Conservation (phyloP, 2,329 filamentous ascomycete species). For the Fusarium beomiforme region DNA sequence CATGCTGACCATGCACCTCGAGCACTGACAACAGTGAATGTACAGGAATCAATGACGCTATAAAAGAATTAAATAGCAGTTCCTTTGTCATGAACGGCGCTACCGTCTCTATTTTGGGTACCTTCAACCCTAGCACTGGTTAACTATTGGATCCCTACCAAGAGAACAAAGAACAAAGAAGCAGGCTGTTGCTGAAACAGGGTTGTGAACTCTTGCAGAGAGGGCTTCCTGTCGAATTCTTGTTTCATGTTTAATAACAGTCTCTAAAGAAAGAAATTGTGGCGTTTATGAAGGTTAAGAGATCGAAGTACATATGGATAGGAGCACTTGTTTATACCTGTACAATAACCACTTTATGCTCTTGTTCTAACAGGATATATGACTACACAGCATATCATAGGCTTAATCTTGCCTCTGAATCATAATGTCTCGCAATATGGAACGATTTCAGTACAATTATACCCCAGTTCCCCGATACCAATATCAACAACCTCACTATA, state of each 20-base stretch:
- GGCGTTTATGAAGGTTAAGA: neutral
- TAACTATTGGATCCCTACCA: neutral
- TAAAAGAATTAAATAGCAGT: fast-evolving
- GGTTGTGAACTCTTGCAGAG: neutral
- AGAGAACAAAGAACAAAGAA: conserved; percentile 31
- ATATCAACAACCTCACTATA: neutral
- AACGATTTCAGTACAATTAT: neutral
- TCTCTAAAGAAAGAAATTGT: conserved; percentile 19
- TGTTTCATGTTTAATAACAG: neutral
- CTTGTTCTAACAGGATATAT: neutral
- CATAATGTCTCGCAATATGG: neutral
- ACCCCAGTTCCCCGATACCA: neutral
- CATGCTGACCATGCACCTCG: neutral
- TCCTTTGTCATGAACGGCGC: neutral
- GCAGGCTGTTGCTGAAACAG: neutral
- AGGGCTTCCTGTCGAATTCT: fast-evolving
- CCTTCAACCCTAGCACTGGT: neutral
- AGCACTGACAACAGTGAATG: neutral
- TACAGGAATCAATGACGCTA: neutral
- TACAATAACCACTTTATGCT: neutral
- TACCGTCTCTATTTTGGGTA: conserved; percentile 2
- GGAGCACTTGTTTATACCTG: neutral
- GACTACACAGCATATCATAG: fast-evolving
- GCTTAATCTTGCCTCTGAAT: neutral
- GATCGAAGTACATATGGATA: too few relatives aligned